Evolutionary conservation across 768 basidiomycete genomes (phyloP), one percentile per base, ranked within the genome.

Genomic region (Pisolithus tinctorius): DNA sequence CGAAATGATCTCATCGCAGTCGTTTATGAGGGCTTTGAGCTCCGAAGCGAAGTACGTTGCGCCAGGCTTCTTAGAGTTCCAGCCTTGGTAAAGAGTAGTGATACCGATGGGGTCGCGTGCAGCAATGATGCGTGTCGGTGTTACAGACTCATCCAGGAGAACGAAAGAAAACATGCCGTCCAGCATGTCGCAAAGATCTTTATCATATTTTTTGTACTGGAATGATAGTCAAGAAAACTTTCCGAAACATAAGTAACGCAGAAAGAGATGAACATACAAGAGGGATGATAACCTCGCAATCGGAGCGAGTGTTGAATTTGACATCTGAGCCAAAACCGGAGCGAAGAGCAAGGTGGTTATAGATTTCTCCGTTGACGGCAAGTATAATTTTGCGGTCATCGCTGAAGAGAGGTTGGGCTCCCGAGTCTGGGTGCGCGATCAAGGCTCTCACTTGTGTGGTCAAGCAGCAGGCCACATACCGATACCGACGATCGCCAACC

Each of bases 161-260:
- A 97, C 88, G 63, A 98, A 99, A 2, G 95, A 93, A 74, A 99
- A 99, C 91, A 99, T 95, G 57, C 96, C 96, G 64, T 99, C 96
- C 53, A 99, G 85, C 63, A 81, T 74, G 63, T 71, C 71, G 71
- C 88, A 90, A 26, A 95, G 72, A 4, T 78, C 79, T 58, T 81
- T 89, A 63, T 74, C 93, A 62, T 89, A 69, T 71, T 91, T 86
- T 60, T 77, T 75, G 74, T 96, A 97, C 95, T 97, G 57, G 9
- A 48, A 37, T 49, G 25, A 16, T 37, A 23, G 20, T 50, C 43
- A 10, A 34, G 27, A 23, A 17, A 40, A 47, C 36, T 49, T n/a
- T 29, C 7, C 6, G 10, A 13, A 11, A 34, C 4, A 13, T 34
- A 34, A 13, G 20, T 8, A 3, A 23, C 25, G n/a, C 13, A 10